Percentiles rank a stretch among this genome's conserved stretches.
These are phyloP conservation scores for Chrysoporthe deuterocubensis DNA, from an alignment of 2,329 filamentous ascomycete species.

Conservation along the genomic window DNA sequence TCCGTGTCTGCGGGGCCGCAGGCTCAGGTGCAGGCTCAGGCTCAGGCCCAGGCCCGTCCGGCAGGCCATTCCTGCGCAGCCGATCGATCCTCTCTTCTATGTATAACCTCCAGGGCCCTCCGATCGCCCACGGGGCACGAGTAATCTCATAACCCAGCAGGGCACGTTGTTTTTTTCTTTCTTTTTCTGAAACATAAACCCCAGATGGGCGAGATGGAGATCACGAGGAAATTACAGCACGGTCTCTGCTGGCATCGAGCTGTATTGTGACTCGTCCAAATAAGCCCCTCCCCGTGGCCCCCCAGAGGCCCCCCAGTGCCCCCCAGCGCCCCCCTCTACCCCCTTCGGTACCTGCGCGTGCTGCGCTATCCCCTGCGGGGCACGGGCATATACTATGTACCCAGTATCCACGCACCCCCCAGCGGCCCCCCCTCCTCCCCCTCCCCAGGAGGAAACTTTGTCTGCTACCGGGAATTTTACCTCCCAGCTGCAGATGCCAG, in stretches of 20 bases:
- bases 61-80: background rate
- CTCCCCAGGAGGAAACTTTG: background rate
- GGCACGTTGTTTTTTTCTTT: background rate
- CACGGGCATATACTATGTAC: background rate
- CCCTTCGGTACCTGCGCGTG: conserved; percentile 8
- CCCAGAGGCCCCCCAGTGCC: no score
- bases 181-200: conserved; percentile 8
- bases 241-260: no score
- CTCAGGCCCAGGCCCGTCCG: background rate
- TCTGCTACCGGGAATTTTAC: conserved; percentile 23
- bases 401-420: background rate
- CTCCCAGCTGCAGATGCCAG: conserved; percentile 25
- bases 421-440: background rate
- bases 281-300: background rate
- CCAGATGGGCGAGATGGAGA: conserved; percentile 11
- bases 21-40: background rate
- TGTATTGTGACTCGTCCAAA: background rate
- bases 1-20: conserved; percentile 5
- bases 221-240: conserved; percentile 2
- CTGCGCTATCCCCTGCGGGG: conserved; percentile 8
- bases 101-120: background rate
- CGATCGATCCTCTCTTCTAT: background rate
- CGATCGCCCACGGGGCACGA: background rate
- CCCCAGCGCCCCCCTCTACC: conserved; percentile 6
- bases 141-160: background rate